phyloP scores from a whole-genome alignment of 2,329 filamentous ascomycete genomes.

The Botrytis sinoallii region DNA sequence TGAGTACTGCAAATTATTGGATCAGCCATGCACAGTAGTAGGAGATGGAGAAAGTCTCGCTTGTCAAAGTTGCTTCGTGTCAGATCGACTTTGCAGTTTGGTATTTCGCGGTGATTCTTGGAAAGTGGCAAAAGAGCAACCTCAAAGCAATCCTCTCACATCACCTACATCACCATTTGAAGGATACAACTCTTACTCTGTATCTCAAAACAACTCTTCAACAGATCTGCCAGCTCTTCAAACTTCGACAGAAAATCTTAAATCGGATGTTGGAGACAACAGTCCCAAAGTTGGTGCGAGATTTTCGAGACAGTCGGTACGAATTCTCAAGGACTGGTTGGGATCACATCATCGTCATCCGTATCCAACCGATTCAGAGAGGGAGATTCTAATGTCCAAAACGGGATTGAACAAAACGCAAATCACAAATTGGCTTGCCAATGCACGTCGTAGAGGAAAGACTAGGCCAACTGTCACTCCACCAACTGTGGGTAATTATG shows the following conservation, averaged over 20 bases:
- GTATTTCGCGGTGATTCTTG: slow-evolving; percentile 13
- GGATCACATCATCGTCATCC: slow-evolving; percentile 76
- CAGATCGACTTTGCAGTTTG: slow-evolving; percentile 27
- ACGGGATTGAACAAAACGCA: slow-evolving; percentile 81
- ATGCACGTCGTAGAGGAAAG: slow-evolving; percentile 80
- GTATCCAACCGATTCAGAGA: slow-evolving; percentile 85
- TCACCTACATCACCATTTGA: slow-evolving; percentile 19
- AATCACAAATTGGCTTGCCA: slow-evolving; percentile 90
- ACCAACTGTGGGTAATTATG: slow-evolving; percentile 59
- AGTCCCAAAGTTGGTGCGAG: slow-evolving; percentile 66
- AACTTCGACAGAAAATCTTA: slow-evolving; percentile 58
- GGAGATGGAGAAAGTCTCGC: slow-evolving; percentile 21
- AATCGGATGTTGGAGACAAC: slow-evolving; percentile 44
- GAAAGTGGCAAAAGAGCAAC: slow-evolving; percentile 14
- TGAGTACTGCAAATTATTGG: slow-evolving; percentile 26
- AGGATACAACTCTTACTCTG: slow-evolving; percentile 20
- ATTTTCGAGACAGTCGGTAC: slow-evolving; percentile 77
- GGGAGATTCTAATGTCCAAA: slow-evolving; percentile 70
- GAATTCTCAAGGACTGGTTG: slow-evolving; percentile 81
- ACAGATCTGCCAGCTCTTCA: slow-evolving; percentile 27
- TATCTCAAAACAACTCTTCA: slow-evolving; percentile 23
- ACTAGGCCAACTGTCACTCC: slow-evolving; percentile 66
- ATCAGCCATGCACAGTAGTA: slow-evolving; percentile 27
- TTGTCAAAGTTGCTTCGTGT: slow-evolving; percentile 28
- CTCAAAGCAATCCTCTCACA: slow-evolving; percentile 1